Evolutionary conservation across 169 alveolate species (phyloP).

Genomic region (Cryptosporidium meleagridis): DNA sequence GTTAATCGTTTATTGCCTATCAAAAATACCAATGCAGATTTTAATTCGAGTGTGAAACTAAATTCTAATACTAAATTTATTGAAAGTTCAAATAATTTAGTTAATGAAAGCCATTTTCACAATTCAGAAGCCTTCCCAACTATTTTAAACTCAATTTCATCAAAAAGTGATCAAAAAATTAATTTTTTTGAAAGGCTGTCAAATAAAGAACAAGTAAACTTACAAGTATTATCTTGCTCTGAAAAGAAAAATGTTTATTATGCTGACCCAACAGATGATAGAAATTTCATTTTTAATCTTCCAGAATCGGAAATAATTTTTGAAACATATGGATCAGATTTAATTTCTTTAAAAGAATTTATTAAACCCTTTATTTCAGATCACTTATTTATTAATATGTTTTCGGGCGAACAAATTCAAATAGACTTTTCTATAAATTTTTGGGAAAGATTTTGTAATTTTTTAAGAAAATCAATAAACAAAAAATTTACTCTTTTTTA

Average conservation of each 20-base stretch:
- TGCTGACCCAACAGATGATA: conserved; percentile 3
- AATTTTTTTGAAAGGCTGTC: conserved; percentile 43
- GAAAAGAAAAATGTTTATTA: background rate
- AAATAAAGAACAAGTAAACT: background rate
- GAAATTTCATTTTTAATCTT: conserved; percentile 1
- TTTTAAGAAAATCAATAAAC: background rate
- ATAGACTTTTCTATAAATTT: conserved; percentile 28
- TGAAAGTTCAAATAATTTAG: background rate
- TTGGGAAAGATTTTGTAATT: conserved; percentile 43
- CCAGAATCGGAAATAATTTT: conserved; percentile 15
- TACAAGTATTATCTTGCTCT: background rate
- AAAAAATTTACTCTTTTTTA: conserved; percentile 16
- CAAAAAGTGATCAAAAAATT: background rate
- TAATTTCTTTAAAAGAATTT: background rate
- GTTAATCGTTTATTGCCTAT: background rate
- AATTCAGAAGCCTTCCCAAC: conserved; percentile 36
- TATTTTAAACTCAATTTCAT: conserved; percentile 36
- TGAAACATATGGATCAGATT: background rate
- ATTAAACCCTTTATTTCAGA: conserved; percentile 34
- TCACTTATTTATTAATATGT: conserved; percentile 8
- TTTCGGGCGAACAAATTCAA: background rate
- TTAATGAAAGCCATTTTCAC: background rate
- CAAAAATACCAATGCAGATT: background rate
- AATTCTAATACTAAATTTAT: background rate
- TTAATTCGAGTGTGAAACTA: background rate